phyloP scores from a whole-genome alignment of 768 basidiomycete genomes.

The Gloeostereum incarnatum region DNA sequence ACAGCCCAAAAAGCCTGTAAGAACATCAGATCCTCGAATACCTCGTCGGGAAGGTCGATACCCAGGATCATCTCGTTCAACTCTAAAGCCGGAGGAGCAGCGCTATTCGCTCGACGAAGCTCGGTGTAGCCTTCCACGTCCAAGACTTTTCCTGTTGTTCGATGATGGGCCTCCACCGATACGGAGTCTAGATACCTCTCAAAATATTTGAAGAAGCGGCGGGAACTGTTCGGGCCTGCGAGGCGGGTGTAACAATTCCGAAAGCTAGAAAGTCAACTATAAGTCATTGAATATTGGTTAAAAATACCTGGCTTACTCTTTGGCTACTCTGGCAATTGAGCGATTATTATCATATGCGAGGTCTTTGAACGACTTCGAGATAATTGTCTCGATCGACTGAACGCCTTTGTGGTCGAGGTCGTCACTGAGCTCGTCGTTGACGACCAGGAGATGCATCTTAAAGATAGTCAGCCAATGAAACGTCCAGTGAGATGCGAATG shows the following conservation, averaged over 20 bases:
- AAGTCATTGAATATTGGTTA: no score
- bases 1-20: conserved; percentile 47
- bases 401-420: conserved; percentile 52
- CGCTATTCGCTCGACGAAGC: conserved; percentile 64
- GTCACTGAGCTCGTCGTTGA: conserved; percentile 61
- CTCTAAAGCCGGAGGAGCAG: conserved; percentile 52
- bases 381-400: conserved; percentile 40
- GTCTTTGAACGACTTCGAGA: conserved; percentile 43
- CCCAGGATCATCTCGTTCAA: conserved; percentile 53
- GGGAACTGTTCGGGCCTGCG: conserved; percentile 36
- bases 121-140: conserved; percentile 41
- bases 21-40: conserved; percentile 48
- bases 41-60: conserved; percentile 53
- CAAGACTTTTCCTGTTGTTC: conserved; percentile 46
- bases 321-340: conserved; percentile 48
- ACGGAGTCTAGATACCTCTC: conserved; percentile 51
- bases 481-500: conserved; percentile 2
- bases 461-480: conserved; percentile 1
- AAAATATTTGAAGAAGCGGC: conserved; percentile 43
- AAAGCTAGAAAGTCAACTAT: conserved; percentile 40
- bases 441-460: conserved; percentile 57
- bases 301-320: conserved; percentile 34
- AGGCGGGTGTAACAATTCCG: conserved; percentile 33
- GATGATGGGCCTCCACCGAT: conserved; percentile 50
- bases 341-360: conserved; percentile 45